Percentiles rank a stretch among this genome's conserved stretches.
Evolutionary conservation across 257 asterid species (phyloP).

Genomic region (Penstemon davidsonii): DNA sequence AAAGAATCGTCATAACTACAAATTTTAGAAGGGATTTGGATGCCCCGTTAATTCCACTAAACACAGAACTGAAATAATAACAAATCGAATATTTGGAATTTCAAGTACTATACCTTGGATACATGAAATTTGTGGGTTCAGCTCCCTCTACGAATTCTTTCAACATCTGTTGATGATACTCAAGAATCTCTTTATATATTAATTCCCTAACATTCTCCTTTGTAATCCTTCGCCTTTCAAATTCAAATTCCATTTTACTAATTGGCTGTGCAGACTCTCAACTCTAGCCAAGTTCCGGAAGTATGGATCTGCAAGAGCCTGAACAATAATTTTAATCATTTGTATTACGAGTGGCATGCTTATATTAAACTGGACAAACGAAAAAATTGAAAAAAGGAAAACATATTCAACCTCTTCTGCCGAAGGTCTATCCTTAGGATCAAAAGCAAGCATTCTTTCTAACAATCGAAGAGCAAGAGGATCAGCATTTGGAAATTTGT

Average conservation of each 20-base stretch:
- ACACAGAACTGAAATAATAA: background rate
- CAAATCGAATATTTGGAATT: background rate
- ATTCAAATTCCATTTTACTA: constrained; percentile 96
- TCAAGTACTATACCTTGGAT: constrained; percentile 66
- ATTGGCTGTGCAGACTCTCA: constrained; percentile 94
- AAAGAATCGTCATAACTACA: background rate
- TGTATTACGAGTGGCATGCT: background rate
- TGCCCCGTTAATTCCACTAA: background rate
- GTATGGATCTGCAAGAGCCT: constrained; percentile 99
- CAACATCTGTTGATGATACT: constrained; percentile 96
- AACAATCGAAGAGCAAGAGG: constrained; percentile 84
- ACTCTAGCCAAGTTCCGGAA: constrained; percentile 94
- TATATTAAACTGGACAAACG: background rate
- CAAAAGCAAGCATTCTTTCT: constrained; percentile 95
- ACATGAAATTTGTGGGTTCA: constrained; percentile 95
- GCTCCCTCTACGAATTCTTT: constrained; percentile 81
- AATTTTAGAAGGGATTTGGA: background rate
- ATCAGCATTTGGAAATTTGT: constrained; percentile 86
- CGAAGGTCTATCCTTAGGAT: constrained; percentile 88
- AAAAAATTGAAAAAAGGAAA: background rate
- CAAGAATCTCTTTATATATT: constrained; percentile 90
- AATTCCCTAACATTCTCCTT: constrained; percentile 91
- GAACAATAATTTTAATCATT: constrained; percentile 35
- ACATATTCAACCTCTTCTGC: constrained; percentile 74
- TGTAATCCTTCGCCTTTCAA: constrained; percentile 91